Base-by-base conservation (phyloP, 2,329 filamentous ascomycete species). In the Emericellopsis cladophorae region DNA sequence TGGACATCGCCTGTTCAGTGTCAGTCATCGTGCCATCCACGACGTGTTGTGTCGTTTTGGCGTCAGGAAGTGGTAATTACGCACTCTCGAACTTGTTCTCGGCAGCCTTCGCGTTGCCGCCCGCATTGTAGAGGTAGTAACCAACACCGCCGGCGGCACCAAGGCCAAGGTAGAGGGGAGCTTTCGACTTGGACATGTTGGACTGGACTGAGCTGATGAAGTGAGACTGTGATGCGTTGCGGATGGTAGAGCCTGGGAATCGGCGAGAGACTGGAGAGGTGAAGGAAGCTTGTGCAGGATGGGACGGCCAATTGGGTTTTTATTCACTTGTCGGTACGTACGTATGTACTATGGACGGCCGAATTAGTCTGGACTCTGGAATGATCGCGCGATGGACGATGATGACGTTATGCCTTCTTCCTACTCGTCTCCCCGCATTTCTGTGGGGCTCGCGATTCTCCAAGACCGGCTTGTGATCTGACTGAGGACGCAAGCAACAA, bases 61-160 rank as follows among this genome's bases (percentile, higher is more conserved):
- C 38, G 15, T 16, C 16, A 8, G 34, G 36, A n/a, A 7, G 18
- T 26, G 22, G 37, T 12, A n/a, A n/a, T 21, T 14, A 46, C 79
- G 36, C 66, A 95, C 90, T 76, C 68, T 95, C 84, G 50, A 84
- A 74, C 61, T 92, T 72, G 70, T 90, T 84, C 72, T 88, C 78
- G n/a, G 89, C 90, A 39, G 74, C 78, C 62, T 83, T 85, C 40
- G 86, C 72, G 59, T 79, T 75, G 43, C 90, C 89, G 46, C 90
- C 90, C 14, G 89, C 83, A 40, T 66, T 72, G 71, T 94, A 98
- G 47, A 96, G 74, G 69, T 96, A 96, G 72, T 95, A 96, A 35
- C 84, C 87, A 44, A 79, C 67, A 48, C 79, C 82, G 52, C 75
- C 76, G 26, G 73, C 81, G 48, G 76, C 78, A 44, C 70, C 74